Conservation (phyloP, 257 asterid genomes). For the Primulina eburnea region DNA sequence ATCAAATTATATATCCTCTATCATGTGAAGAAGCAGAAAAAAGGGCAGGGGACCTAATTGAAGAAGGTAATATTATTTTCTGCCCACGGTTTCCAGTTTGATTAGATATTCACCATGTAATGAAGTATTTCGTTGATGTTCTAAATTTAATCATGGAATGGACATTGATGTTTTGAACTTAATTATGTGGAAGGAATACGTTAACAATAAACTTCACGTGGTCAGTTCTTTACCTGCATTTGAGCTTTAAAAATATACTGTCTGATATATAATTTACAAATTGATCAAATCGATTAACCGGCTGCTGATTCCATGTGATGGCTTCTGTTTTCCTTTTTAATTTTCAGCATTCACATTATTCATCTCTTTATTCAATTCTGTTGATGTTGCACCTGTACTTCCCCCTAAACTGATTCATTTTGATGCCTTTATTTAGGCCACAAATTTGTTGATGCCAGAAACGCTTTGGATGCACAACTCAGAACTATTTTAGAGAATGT, state of each 20-base stretch:
- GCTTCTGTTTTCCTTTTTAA: background rate
- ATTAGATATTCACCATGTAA: background rate
- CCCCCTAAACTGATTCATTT: conserved; percentile 4
- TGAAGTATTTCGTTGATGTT: background rate
- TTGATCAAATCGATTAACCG: background rate
- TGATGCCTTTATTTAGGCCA: conserved; percentile 47
- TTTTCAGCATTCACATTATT: background rate
- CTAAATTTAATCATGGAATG: conserved; percentile 8
- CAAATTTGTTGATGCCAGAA: conserved; percentile 32
- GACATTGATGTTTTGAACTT: conserved; percentile 6
- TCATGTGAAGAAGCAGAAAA: conserved; percentile 79
- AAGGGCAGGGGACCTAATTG: conserved; percentile 37
- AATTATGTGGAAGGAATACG: background rate
- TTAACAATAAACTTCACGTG: background rate
- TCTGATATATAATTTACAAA: background rate
- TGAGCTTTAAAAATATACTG: conserved; percentile 1
- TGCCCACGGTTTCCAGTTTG: conserved; percentile 18
- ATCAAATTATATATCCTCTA: conserved; percentile 94
- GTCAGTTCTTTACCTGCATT: conserved; percentile 13
- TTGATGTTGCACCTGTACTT: background rate
- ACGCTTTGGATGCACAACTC: conserved; percentile 59
- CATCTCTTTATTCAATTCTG: background rate
- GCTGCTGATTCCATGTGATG: background rate
- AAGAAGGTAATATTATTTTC: conserved; percentile 45
- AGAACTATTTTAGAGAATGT: conserved; percentile 77